These are phyloP conservation scores for Physocladia obscura DNA, from an alignment of 192 early-diverging fungal species.

Conservation along the genomic window DNA sequence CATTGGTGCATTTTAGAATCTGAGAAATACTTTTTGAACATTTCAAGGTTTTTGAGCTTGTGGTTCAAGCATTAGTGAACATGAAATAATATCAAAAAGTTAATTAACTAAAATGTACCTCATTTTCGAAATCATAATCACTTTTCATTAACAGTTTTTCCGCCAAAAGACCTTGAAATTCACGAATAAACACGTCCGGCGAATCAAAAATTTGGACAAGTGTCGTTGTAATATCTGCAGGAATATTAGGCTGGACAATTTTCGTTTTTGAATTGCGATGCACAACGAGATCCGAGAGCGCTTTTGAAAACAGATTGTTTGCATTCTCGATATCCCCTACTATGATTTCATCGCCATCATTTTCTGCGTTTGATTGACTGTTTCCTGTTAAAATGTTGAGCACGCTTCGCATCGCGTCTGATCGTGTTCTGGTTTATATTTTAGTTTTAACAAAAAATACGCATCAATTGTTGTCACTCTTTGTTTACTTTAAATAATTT, in stretches of 20 bases:
- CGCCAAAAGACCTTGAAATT: conserved; percentile 66
- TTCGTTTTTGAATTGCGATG: conserved; percentile 35
- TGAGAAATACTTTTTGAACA: conserved; percentile 74
- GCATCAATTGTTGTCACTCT: background rate
- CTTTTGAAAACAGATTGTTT: conserved; percentile 2
- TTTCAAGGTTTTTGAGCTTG: conserved; percentile 63
- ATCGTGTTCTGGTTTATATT: conserved; percentile 41
- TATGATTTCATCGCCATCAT: no score
- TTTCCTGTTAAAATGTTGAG: conserved; percentile 62
- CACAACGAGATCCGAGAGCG: conserved; percentile 3
- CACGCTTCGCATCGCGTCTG: conserved; percentile 68
- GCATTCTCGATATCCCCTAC: conserved; percentile 51
- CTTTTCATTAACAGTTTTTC: conserved; percentile 45
- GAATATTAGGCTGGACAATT: conserved; percentile 65
- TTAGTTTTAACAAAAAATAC: conserved; percentile 4
- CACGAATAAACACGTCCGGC: conserved; percentile 66
- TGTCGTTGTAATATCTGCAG: conserved; percentile 67
- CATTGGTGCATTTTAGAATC: conserved; percentile 60
- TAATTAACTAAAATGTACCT: no score
- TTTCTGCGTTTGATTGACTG: no score
- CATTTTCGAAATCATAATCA: conserved; percentile 55
- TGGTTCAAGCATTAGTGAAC: no score
- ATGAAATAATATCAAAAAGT: no score
- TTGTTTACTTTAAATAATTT: background rate
- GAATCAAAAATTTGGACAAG: conserved; percentile 71